Base-by-base conservation (phyloP, 1,139 yeast species). In the Candida labiduridarum region DNA sequence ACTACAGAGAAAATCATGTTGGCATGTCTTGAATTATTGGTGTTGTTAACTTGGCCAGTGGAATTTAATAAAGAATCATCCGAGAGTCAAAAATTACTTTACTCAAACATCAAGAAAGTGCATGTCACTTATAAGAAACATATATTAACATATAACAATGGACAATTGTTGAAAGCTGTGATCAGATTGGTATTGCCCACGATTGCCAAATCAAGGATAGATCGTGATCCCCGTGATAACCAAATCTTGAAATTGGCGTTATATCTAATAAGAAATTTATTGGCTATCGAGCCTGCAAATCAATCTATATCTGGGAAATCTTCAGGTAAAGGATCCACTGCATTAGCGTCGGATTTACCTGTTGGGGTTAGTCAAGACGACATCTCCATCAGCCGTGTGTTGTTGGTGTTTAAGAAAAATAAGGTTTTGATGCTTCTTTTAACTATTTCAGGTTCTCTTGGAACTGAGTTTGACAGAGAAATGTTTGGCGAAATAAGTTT, bases 41-140 rank as follows among this genome's bases (percentile, higher is more conserved):
- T 90, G 1, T 83, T 89, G 3, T 73, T 95, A 61, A 88, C 97
- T 0, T 89, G 96, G 91, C 98, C 98, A 0, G 67, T 88, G 6
- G 80, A 74, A 36, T 58, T 71, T 45, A 63, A 60, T 18, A 61
- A 64, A 2, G 84, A 83, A 34, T 69, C 86, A 47, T 73, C 82
- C 19, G 80, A 78, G 34, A 79, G 79, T 49, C 91, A 88, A 60
- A 75, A 80, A 46, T 69, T 77, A 30, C 75, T 82, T 46, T 85
- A 78, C 57, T 75, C 84, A n/a, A 80, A 81, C 48, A 68, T 92
- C 47, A 79, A 82, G 56, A 81, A 81, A 56, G 81, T 86, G 22
- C 96, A 91, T 55, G 61, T 87, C 25, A 63, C 69, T 5, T 94
- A 94, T 68, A 95, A 94, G 64, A 83, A 84, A 53, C 80, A 81